Evolutionary conservation across 495 filamentous ascomycete species (phyloP).

Genomic region (Lasiosphaeria miniovina): DNA sequence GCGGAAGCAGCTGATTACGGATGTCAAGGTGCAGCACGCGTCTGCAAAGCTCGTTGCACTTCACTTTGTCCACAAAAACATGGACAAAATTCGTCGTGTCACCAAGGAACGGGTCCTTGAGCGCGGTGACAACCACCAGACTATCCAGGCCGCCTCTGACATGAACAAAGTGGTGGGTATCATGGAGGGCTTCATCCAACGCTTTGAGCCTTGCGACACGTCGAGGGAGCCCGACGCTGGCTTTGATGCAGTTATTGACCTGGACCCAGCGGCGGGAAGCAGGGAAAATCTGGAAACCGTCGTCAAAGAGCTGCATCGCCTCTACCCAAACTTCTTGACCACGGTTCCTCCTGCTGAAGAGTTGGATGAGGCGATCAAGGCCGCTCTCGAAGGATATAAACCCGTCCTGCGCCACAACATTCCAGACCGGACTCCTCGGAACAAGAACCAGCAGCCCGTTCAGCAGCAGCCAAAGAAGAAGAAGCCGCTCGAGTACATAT

Average conservation of each 20-base stretch:
- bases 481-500: constrained; percentile 75
- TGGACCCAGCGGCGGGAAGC: constrained; percentile 73
- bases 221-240: constrained; percentile 63
- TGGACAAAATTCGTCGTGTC: constrained; percentile 65
- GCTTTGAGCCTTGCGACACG: constrained; percentile 75
- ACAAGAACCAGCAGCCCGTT: constrained; percentile 41
- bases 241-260: constrained; percentile 81
- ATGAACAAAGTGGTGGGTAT: constrained; percentile 72
- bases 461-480: constrained; percentile 44
- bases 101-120: constrained; percentile 75
- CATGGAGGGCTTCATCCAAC: constrained; percentile 88
- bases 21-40: constrained; percentile 58
- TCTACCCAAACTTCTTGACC: constrained; percentile 71
- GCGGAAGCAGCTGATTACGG: constrained; percentile 78
- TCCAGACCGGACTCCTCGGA: constrained; percentile 40
- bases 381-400: constrained; percentile 72
- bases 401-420: constrained; percentile 74
- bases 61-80: constrained; percentile 79
- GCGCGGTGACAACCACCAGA: constrained; percentile 96
- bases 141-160: constrained; percentile 77
- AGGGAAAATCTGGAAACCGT: constrained; percentile 83
- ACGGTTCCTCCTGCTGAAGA: constrained; percentile 69
- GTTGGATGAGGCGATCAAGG: constrained; percentile 75
- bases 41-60: constrained; percentile 81
- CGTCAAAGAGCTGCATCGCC: constrained; percentile 61